Conservation (phyloP, 2,329 filamentous ascomycete genomes). For the Dendrostoma leiphaemia region DNA sequence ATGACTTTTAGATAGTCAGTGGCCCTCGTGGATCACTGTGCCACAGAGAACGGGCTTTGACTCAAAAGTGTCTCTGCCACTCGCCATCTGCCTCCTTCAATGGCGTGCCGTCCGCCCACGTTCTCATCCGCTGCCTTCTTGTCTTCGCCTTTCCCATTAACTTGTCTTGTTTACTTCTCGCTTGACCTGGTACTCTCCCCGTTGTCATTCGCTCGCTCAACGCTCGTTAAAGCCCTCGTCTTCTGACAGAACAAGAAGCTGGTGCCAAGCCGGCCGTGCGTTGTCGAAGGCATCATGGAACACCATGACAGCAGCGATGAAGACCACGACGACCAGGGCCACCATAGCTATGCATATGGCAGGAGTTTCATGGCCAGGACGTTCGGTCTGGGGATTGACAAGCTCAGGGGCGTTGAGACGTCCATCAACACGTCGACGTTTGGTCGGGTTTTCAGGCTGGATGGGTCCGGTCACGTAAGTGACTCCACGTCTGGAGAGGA, state of each 20-base stretch:
- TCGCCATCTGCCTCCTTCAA: background rate
- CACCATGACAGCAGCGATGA: background rate
- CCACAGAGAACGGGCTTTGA: constrained; percentile 4
- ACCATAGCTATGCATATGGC: constrained; percentile 10
- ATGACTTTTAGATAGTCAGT: background rate
- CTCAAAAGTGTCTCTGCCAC: constrained; percentile 12
- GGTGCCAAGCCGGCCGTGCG: background rate
- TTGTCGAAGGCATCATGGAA: background rate
- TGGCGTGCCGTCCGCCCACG: no score
- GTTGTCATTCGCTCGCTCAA: background rate
- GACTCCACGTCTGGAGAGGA: background rate
- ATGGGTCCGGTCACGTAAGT: constrained; percentile 56
- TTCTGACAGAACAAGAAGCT: background rate
- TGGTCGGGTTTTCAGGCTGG: constrained; percentile 59
- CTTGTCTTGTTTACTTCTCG: background rate
- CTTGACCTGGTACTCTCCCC: background rate
- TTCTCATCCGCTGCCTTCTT: no score
- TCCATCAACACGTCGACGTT: constrained; percentile 38
- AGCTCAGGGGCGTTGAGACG: constrained; percentile 25
- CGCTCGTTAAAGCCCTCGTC: background rate
- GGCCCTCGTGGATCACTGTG: background rate
- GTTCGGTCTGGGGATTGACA: constrained; percentile 16
- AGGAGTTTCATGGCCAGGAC: constrained; percentile 7
- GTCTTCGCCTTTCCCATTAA: background rate
- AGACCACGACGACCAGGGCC: constrained; percentile 5